Percentiles rank a stretch among this genome's conserved stretches.
Evolutionary conservation across 805 yeast species (phyloP).

Genomic region (Wickerhamiella shivajii): DNA sequence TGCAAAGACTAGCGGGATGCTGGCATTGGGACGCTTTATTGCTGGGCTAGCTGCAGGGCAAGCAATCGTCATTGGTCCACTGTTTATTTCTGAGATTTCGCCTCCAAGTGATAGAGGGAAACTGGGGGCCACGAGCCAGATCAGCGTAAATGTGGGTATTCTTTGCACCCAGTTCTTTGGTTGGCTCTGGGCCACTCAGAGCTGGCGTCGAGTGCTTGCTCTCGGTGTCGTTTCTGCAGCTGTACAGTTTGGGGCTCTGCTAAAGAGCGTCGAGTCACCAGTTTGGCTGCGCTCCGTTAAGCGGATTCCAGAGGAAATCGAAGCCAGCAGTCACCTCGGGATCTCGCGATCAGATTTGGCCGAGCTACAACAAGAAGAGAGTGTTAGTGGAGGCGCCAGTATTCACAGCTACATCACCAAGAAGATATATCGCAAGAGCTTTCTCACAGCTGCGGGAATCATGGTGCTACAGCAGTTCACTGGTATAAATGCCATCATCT

Average conservation of each 20-base stretch:
- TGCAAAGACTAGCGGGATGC: constrained; percentile 29
- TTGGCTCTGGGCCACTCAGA: constrained; percentile 45
- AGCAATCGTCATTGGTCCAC: constrained; percentile 71
- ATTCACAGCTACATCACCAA: constrained; percentile 25
- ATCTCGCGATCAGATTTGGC: background rate
- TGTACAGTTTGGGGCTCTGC: constrained; percentile 30
- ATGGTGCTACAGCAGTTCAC: constrained; percentile 80
- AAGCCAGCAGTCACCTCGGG: constrained; percentile 3
- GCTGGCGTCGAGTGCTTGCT: constrained; percentile 63
- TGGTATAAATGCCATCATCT: constrained; percentile 84
- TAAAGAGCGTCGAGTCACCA: constrained; percentile 55
- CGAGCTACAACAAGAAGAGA: background rate
- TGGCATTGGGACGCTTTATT: constrained; percentile 56
- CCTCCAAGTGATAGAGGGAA: constrained; percentile 58
- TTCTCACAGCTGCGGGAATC: constrained; percentile 52
- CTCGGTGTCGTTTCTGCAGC: constrained; percentile 43
- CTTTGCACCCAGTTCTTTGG: constrained; percentile 66
- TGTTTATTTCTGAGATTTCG: constrained; percentile 66
- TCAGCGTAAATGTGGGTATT: constrained; percentile 74
- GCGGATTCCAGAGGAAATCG: background rate
- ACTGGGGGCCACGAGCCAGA: constrained; percentile 82
- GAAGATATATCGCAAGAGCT: constrained; percentile 40
- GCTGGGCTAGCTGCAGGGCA: constrained; percentile 83
- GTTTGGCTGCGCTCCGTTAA: constrained; percentile 42
- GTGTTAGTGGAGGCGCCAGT: background rate